Percentiles rank a stretch among this genome's conserved stretches.
phyloP scores from a whole-genome alignment of 768 basidiomycete genomes.

The Trametopsis cervina region DNA sequence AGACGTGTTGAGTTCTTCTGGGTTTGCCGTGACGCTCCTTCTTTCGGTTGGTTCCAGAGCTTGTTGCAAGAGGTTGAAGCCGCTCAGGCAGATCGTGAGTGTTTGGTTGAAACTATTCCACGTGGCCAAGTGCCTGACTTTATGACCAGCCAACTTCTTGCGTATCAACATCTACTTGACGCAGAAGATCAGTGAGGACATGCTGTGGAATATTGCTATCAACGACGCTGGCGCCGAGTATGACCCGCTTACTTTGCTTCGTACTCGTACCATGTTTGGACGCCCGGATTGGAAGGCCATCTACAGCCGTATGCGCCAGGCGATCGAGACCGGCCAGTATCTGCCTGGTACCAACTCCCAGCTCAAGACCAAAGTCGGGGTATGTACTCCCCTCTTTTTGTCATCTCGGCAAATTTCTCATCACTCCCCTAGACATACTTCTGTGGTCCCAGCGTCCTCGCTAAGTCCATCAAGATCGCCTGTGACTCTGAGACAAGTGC shows the following conservation, averaged over 20 bases:
- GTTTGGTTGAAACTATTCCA: not conserved
- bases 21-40: constrained; percentile 90
- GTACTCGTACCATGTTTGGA: constrained; percentile 85
- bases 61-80: constrained; percentile 84
- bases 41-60: constrained; percentile 96
- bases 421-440: constrained; percentile 64
- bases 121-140: constrained; percentile 10
- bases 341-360: constrained; percentile 73
- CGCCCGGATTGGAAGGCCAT: constrained; percentile 87
- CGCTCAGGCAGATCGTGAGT: constrained; percentile 83
- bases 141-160: constrained; percentile 74
- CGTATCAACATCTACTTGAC: constrained; percentile 90
- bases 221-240: constrained; percentile 82
- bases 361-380: constrained; percentile 78
- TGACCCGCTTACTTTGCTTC: constrained; percentile 84
- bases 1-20: constrained; percentile 93
- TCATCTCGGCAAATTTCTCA: constrained; percentile 2
- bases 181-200: constrained; percentile 77
- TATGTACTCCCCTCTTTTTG: constrained; percentile 32
- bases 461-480: constrained; percentile 71
- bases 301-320: constrained; percentile 65
- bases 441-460: constrained; percentile 75
- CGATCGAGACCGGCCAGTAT: constrained; percentile 79
- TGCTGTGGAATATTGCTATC: constrained; percentile 88
- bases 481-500: constrained; percentile 47